A percentile compares a stretch with the other conserved stretches of the same genome.
phyloP scores from a whole-genome alignment of 495 filamentous ascomycete genomes.

The Penicillium roqueforti region DNA sequence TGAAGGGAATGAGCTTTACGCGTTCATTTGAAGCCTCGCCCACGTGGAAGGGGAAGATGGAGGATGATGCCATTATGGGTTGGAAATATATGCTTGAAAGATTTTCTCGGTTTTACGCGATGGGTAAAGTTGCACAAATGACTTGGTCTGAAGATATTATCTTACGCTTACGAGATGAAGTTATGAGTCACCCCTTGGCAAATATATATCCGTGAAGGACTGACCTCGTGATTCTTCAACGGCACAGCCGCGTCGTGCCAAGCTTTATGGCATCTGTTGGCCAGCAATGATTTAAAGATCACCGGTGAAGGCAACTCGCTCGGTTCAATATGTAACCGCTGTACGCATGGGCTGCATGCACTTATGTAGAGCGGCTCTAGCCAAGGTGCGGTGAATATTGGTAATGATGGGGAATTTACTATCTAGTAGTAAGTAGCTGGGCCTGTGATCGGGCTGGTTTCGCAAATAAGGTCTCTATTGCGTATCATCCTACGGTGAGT shows the following conservation, averaged over 20 bases:
- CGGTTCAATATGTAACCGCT: slow-evolving; percentile 21
- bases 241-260: slow-evolving; percentile 20
- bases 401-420: slow-evolving; percentile 18
- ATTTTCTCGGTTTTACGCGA: too few species aligned
- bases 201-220: too few species aligned
- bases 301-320: slow-evolving; percentile 21
- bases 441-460: slow-evolving; percentile 9
- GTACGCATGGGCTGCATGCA: slow-evolving; percentile 11
- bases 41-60: slow-evolving; percentile 12
- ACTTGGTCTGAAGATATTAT: too few species aligned
- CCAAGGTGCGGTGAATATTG: slow-evolving; percentile 18
- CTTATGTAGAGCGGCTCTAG: slow-evolving; percentile 19
- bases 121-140: too few species aligned
- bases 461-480: slow-evolving; percentile 8
- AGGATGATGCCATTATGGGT: slow-evolving; percentile 10
- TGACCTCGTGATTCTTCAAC: too few species aligned
- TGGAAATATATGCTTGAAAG: too few species aligned
- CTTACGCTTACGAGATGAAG: too few species aligned
- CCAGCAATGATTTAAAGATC: slow-evolving; percentile 5
- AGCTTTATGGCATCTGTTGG: slow-evolving; percentile 18
- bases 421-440: slow-evolving; percentile 15
- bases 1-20: slow-evolving; percentile 17
- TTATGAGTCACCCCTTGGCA: too few species aligned
- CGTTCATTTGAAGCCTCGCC: slow-evolving; percentile 12
- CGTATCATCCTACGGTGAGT: slow-evolving; percentile 10